A percentile compares a stretch with the other conserved stretches of the same genome.
Conservation (phyloP, 257 asterid genomes). For the Cinchona pubescens region DNA sequence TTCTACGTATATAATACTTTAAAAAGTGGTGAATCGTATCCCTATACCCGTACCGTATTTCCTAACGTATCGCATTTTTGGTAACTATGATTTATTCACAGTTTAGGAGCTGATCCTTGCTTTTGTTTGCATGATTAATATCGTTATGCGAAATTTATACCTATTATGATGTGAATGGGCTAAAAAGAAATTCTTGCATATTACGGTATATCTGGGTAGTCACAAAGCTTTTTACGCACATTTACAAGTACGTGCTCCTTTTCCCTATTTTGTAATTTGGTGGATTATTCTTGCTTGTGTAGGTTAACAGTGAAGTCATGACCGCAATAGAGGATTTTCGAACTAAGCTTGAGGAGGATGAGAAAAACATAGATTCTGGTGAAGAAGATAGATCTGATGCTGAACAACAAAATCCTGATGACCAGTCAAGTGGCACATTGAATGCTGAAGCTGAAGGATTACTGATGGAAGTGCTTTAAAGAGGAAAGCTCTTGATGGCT, state of each 20-base stretch:
- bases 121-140: not conserved
- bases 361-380: slow-evolving; percentile 17
- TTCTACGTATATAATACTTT: too few species aligned
- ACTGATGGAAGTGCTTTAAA: slow-evolving; percentile 28
- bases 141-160: not conserved
- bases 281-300: slow-evolving; percentile 7
- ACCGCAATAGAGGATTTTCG: slow-evolving; percentile 59
- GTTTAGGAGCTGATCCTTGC: not conserved
- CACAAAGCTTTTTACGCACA: not conserved
- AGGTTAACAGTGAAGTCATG: slow-evolving; percentile 74
- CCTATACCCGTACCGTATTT: too few species aligned
- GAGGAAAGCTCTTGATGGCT: slow-evolving; percentile 28
- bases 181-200: not conserved
- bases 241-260: not conserved
- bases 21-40: too few species aligned
- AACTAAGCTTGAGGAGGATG: slow-evolving; percentile 30
- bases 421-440: slow-evolving; percentile 11
- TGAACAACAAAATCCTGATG: slow-evolving; percentile 14
- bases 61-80: too few species aligned
- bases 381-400: slow-evolving; percentile 22
- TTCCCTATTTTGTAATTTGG: not conserved
- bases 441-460: slow-evolving; percentile 20
- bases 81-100: too few species aligned
- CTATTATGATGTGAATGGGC: not conserved
- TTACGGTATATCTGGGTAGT: not conserved